Evolutionary conservation across 2,329 filamentous ascomycete species (phyloP).

Genomic region (Corynespora cassiicola): DNA sequence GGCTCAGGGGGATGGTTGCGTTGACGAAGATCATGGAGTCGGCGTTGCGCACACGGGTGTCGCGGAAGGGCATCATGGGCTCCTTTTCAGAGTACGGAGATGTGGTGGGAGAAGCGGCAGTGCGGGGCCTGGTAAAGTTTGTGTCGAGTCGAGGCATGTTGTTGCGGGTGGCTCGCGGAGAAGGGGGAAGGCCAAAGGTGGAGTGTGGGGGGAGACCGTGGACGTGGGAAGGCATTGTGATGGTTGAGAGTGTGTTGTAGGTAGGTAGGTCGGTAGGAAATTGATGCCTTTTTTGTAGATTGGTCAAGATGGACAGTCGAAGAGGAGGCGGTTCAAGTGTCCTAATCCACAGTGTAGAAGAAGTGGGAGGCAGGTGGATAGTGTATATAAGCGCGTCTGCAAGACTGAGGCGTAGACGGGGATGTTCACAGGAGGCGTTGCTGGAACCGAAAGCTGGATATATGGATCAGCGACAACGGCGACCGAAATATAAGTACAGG

Average conservation of each 20-base stretch:
- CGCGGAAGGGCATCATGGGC: slow-evolving; percentile 17
- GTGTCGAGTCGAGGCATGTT: slow-evolving; percentile 28
- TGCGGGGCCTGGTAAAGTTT: slow-evolving; percentile 15
- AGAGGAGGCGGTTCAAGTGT: too few relatives aligned
- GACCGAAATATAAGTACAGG: slow-evolving; percentile 9
- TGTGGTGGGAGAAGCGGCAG: slow-evolving; percentile 5
- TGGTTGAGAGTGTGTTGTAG: slow-evolving; percentile 1
- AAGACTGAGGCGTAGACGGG: too few relatives aligned
- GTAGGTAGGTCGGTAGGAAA: too few relatives aligned
- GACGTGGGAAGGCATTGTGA: slow-evolving; percentile 22
- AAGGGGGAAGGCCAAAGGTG: slow-evolving; percentile 28
- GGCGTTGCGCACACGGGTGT: slow-evolving; percentile 20
- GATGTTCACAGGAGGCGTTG: slow-evolving; percentile 1
- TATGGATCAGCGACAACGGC: slow-evolving; percentile 9
- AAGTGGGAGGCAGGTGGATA: too few relatives aligned
- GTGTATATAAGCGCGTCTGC: too few relatives aligned
- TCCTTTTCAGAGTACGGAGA: slow-evolving; percentile 26
- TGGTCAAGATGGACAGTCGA: too few relatives aligned
- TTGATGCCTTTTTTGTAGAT: too few relatives aligned
- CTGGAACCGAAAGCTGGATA: too few relatives aligned
- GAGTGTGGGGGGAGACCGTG: slow-evolving; percentile 21
- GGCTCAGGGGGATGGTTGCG: slow-evolving; percentile 42
- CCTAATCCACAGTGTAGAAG: too few relatives aligned
- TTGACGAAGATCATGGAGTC: slow-evolving; percentile 41
- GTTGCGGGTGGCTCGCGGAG: slow-evolving; percentile 25